These are phyloP conservation scores for Friedmanniomyces endolithicus DNA, from an alignment of 495 filamentous ascomycete genomes.

Conservation along the genomic window DNA sequence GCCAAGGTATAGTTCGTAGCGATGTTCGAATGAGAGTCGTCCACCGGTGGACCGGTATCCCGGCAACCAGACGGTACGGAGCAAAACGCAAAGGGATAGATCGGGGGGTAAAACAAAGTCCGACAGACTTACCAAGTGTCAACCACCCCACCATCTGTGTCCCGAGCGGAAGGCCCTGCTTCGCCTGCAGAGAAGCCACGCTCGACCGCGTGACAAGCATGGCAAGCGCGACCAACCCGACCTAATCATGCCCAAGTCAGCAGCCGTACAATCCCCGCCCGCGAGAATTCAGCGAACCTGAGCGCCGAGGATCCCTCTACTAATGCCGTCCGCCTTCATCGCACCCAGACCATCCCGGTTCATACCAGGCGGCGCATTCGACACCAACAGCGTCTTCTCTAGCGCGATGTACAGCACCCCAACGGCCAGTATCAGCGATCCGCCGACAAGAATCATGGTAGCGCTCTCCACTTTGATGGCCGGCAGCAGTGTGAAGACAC, in stretches of 20 bases:
- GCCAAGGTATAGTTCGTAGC: neutral
- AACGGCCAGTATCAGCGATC: conserved; percentile 61
- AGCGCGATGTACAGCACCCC: conserved; percentile 73
- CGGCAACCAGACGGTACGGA: neutral
- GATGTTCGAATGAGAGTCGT: neutral
- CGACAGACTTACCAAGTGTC: conserved; percentile 51
- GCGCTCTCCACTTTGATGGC: conserved; percentile 74
- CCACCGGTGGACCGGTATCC: neutral
- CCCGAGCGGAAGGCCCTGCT: conserved; percentile 73
- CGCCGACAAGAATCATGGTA: conserved; percentile 70
- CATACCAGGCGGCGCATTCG: conserved; percentile 14
- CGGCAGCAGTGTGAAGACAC: conserved; percentile 77
- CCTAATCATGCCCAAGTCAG: conserved; percentile 25
- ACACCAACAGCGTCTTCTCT: conserved; percentile 55
- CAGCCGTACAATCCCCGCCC: neutral
- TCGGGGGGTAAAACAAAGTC: neutral
- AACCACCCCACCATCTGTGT: conserved; percentile 83
- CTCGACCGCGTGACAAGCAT: conserved; percentile 80
- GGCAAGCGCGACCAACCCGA: conserved; percentile 73
- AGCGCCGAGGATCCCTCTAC: conserved; percentile 25
- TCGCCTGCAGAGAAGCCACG: conserved; percentile 68
- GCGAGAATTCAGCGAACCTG: conserved; percentile 22
- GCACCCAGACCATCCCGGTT: conserved; percentile 13
- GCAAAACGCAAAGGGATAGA: neutral
- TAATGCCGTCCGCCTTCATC: conserved; percentile 19